Evolutionary conservation across 306 rosid species (phyloP).

Genomic region (Cajanus cajan): DNA sequence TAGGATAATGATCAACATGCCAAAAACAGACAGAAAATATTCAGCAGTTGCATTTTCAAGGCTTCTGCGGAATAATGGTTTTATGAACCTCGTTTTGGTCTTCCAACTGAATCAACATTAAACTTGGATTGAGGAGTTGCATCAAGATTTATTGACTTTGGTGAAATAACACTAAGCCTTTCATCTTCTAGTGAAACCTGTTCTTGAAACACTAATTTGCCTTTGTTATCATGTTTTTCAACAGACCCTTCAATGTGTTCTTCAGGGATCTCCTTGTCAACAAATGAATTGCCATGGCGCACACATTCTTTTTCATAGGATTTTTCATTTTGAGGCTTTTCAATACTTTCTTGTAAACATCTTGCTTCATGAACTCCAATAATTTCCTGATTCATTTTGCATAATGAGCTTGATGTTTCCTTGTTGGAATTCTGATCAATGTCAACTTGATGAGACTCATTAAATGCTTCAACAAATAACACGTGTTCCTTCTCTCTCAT

Average conservation of each 20-base stretch:
- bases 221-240: slow-evolving; percentile 36
- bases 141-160: slow-evolving; percentile 28
- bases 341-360: slow-evolving; percentile 36
- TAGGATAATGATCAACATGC: not conserved
- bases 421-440: slow-evolving; percentile 1
- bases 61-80: not conserved
- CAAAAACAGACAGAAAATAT: slow-evolving; percentile 16
- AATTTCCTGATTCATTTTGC: slow-evolving; percentile 26
- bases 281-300: slow-evolving; percentile 30
- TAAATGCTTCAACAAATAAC: slow-evolving; percentile 14
- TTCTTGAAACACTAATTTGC: slow-evolving; percentile 23
- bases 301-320: slow-evolving; percentile 30
- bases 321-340: slow-evolving; percentile 43
- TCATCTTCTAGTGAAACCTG: slow-evolving; percentile 40
- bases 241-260: slow-evolving; percentile 29
- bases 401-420: slow-evolving; percentile 36
- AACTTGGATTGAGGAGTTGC: slow-evolving; percentile 43
- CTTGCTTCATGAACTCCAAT: slow-evolving; percentile 26
- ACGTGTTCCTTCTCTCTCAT: slow-evolving; percentile 32
- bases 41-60: not conserved
- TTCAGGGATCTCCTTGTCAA: slow-evolving; percentile 26
- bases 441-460: slow-evolving; percentile 39
- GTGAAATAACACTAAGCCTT: slow-evolving; percentile 14
- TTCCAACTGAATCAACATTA: slow-evolving; percentile 47
- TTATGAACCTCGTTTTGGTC: slow-evolving; percentile 25